Conservation (phyloP, 2,329 filamentous ascomycete genomes). For the Aspergillus quadrilineatus region DNA sequence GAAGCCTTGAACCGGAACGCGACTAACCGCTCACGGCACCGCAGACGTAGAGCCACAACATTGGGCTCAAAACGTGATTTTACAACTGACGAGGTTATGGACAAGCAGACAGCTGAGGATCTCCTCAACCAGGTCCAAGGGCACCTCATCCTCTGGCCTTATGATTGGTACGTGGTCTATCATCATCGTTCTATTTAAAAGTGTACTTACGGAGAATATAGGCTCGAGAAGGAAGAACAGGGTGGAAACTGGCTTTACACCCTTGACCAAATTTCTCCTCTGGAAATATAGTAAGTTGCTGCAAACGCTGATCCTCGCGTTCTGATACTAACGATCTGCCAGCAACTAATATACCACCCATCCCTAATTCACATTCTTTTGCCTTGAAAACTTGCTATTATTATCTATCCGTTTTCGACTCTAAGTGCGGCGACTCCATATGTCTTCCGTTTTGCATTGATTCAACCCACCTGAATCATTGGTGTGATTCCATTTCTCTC, state of each 20-base stretch:
- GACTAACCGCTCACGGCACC: constrained; percentile 34
- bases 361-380: constrained; percentile 6
- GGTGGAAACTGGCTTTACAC: constrained; percentile 97
- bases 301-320: background rate
- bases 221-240: constrained; percentile 82
- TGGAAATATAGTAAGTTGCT: constrained; percentile 76
- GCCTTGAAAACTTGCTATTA: background rate
- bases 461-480: background rate
- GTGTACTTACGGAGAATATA: constrained; percentile 26
- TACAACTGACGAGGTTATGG: constrained; percentile 71
- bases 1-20: constrained; percentile 42
- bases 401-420: background rate
- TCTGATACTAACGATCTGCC: constrained; percentile 18
- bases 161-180: constrained; percentile 69
- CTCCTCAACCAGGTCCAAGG: constrained; percentile 81
- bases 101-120: constrained; percentile 74
- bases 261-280: constrained; percentile 89
- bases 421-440: background rate
- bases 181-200: background rate
- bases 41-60: constrained; percentile 47
- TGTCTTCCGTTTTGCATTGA: background rate
- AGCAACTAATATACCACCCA: constrained; percentile 30
- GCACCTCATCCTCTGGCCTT: constrained; percentile 85
- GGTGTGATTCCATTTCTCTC: background rate
- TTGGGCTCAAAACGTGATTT: constrained; percentile 49